Evolutionary conservation across 2,329 filamentous ascomycete genomes (phyloP).

Genomic region (Trichoderma atrobrunneum): DNA sequence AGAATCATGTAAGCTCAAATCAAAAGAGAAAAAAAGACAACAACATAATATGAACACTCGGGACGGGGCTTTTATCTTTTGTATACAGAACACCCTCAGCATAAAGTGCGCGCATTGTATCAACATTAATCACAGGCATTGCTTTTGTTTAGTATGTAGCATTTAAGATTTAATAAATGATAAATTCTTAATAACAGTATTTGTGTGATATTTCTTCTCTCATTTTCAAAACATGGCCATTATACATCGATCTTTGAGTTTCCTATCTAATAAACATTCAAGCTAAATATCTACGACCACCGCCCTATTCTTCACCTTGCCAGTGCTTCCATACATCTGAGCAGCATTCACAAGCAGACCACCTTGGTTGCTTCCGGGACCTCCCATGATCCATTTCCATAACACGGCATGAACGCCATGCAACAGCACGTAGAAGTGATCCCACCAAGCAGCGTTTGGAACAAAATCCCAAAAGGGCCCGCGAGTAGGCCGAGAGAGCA

Average conservation of each 20-base stretch:
- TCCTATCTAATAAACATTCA: neutral
- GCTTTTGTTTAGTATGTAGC: neutral
- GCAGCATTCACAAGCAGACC: constrained; percentile 56
- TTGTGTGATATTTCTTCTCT: neutral
- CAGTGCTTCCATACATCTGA: constrained; percentile 54
- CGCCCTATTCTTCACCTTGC: constrained; percentile 43
- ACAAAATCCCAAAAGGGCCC: constrained; percentile 47
- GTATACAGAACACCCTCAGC: constrained; percentile 4
- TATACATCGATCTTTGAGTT: neutral
- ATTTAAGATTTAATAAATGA: neutral
- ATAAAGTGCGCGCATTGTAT: neutral
- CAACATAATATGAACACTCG: neutral
- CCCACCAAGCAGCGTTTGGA: constrained; percentile 46
- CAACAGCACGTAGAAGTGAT: constrained; percentile 43
- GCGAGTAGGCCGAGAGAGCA: constrained; percentile 46
- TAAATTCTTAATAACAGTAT: neutral
- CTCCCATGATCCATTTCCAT: constrained; percentile 57
- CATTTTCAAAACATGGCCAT: neutral
- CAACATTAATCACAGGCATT: neutral
- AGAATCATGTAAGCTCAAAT: neutral
- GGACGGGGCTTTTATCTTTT: neutral
- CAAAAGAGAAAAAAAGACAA: neutral
- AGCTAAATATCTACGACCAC: constrained; percentile 35
- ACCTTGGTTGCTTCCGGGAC: constrained; percentile 48
- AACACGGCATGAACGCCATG: constrained; percentile 48